phyloP scores from a whole-genome alignment of 768 basidiomycete genomes.

The Mycena amicta region DNA sequence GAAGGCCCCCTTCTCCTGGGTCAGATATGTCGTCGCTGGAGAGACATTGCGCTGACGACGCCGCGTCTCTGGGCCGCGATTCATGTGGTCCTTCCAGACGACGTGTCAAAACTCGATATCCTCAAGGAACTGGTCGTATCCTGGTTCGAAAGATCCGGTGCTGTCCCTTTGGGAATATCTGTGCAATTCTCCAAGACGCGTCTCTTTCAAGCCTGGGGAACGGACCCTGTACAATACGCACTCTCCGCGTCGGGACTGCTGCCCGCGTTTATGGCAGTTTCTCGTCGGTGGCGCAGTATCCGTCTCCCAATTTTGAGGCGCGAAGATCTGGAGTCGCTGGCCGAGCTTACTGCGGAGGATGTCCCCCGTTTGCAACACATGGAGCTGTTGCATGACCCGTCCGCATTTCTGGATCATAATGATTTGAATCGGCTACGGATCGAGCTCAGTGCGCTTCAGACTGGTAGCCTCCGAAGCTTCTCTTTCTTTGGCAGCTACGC shows the following conservation, averaged over 20 bases:
- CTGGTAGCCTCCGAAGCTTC: too few species aligned
- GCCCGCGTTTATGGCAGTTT: not conserved
- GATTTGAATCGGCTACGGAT: too few species aligned
- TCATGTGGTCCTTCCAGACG: not conserved
- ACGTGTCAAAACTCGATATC: too few species aligned
- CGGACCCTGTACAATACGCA: not conserved
- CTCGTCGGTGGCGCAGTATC: not conserved
- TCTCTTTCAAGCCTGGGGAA: too few species aligned
- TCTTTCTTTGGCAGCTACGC: too few species aligned
- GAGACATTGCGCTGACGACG: not conserved
- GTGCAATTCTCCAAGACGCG: not conserved
- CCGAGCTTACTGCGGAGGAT: not conserved
- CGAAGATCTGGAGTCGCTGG: not conserved
- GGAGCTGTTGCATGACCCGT: too few species aligned
- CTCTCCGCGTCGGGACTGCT: not conserved
- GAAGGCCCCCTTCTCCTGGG: not conserved
- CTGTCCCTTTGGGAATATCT: not conserved
- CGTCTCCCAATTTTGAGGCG: not conserved
- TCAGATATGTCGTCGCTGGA: not conserved
- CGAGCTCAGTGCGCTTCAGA: too few species aligned
- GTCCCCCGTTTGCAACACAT: not conserved
- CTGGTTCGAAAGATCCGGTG: too few species aligned
- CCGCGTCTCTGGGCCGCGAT: not conserved
- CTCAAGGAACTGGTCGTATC: too few species aligned
- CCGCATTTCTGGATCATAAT: too few species aligned